Evolutionary conservation across 2,329 filamentous ascomycete species (phyloP).

Genomic region (Pseudopyrenochaeta lycopersici): DNA sequence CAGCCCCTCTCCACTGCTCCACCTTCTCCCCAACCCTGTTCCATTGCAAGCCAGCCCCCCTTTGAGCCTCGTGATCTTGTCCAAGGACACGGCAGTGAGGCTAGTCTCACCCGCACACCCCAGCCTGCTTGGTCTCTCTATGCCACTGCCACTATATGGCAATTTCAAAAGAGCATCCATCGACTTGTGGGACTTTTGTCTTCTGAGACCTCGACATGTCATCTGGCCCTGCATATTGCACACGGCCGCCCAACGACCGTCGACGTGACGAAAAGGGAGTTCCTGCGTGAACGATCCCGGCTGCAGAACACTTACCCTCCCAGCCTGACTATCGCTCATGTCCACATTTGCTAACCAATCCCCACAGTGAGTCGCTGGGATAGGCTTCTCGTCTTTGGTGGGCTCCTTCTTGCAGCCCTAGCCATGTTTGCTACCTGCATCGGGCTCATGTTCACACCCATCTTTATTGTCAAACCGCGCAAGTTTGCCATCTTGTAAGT

Average conservation of each 20-base stretch:
- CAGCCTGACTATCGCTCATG: constrained; percentile 31
- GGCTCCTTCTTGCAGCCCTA: constrained; percentile 58
- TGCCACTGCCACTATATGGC: constrained; percentile 25
- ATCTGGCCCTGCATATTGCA: constrained; percentile 37
- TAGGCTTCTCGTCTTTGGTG: constrained; percentile 85
- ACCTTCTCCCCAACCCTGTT: constrained; percentile 8
- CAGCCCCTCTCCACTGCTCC: constrained; percentile 20
- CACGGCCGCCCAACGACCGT: constrained; percentile 32
- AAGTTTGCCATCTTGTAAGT: constrained; percentile 99
- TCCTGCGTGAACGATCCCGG: constrained; percentile 52
- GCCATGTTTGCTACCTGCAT: constrained; percentile 96
- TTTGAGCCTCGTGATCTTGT: constrained; percentile 39
- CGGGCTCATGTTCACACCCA: constrained; percentile 76
- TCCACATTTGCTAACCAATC: constrained; percentile 43
- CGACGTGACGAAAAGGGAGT: constrained; percentile 49
- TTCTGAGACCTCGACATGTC: constrained; percentile 26
- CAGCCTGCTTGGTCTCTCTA: constrained; percentile 15
- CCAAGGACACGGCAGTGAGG: constrained; percentile 28
- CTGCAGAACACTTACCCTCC: constrained; percentile 50
- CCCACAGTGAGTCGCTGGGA: constrained; percentile 93
- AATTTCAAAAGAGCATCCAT: constrained; percentile 29
- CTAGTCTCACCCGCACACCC: constrained; percentile 39
- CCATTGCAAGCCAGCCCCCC: constrained; percentile 1
- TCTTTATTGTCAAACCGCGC: constrained; percentile 79
- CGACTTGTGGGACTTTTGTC: constrained; percentile 9